phyloP scores from a whole-genome alignment of 2,329 filamentous ascomycete species.

The Lachnellula suecica region DNA sequence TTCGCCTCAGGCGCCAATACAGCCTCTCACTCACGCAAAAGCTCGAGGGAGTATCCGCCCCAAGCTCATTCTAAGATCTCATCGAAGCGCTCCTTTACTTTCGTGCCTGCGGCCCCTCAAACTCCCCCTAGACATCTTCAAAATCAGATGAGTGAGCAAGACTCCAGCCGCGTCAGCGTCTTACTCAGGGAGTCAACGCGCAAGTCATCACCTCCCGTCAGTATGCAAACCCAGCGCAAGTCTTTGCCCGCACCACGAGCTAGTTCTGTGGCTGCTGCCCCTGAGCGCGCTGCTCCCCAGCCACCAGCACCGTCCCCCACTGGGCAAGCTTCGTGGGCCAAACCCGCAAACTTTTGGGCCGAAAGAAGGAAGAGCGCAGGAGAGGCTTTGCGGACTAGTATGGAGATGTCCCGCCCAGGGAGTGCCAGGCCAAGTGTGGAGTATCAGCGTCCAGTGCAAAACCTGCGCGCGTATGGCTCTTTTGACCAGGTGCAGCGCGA shows the following conservation, averaged over 20 bases:
- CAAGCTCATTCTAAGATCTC: constrained; percentile 10
- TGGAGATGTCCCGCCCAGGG: constrained; percentile 12
- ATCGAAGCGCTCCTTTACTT: background rate
- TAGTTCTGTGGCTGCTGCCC: background rate
- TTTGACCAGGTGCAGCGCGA: background rate
- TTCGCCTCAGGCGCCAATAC: constrained; percentile 1
- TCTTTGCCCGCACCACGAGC: background rate
- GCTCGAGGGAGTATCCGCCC: constrained; percentile 12
- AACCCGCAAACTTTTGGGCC: constrained; percentile 13
- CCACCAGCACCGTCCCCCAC: background rate
- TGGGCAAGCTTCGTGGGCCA: constrained; percentile 11
- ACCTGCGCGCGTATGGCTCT: background rate
- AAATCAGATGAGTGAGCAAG: too few relatives aligned
- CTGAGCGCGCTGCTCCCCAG: background rate
- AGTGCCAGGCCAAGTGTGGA: constrained; percentile 1
- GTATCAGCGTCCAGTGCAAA: background rate
- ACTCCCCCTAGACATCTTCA: background rate
- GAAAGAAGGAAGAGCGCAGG: constrained; percentile 14
- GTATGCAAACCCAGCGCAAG: constrained; percentile 16
- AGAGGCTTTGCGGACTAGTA: constrained; percentile 10
- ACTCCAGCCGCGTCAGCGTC: too few relatives aligned
- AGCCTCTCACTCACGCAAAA: constrained; percentile 1
- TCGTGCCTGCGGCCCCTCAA: background rate
- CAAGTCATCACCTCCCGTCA: constrained; percentile 15
- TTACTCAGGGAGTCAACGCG: background rate